Evolutionary conservation across 257 asterid genomes (phyloP).

Genomic region (Nicotiana paniculata): DNA sequence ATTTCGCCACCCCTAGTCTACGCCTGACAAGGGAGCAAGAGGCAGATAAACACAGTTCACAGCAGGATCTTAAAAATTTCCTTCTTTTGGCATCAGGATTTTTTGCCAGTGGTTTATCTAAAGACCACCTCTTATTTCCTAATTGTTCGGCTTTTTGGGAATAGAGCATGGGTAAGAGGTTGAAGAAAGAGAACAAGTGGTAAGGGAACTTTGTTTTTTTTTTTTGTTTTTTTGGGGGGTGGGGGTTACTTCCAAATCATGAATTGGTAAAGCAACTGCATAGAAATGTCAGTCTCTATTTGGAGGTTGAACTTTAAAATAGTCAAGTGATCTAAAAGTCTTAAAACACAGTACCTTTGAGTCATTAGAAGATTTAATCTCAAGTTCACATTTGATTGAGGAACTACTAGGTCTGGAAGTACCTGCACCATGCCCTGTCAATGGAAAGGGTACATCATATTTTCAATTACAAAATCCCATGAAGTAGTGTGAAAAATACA

Average conservation of each 20-base stretch:
- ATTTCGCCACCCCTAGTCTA: neutral
- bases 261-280: neutral
- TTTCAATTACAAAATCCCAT: conserved; percentile 16
- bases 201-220: neutral
- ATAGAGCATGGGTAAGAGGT: neutral
- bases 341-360: conserved; percentile 41
- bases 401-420: conserved; percentile 29
- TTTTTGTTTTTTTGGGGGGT: neutral
- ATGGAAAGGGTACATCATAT: conserved; percentile 11
- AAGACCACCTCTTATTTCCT: neutral
- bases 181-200: neutral
- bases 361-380: conserved; percentile 28
- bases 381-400: conserved; percentile 27
- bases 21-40: neutral
- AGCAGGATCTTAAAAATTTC: neutral
- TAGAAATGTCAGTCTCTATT: neutral
- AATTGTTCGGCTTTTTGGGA: neutral
- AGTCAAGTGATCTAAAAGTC: conserved; percentile 10
- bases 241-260: neutral
- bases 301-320: neutral
- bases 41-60: neutral
- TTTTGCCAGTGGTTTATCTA: neutral
- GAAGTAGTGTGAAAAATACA: conserved; percentile 3
- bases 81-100: neutral
- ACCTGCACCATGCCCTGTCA: conserved; percentile 33